These are phyloP conservation scores for Fusarium sp. DNA, from an alignment of 2,329 filamentous ascomycete species.

Conservation along the genomic window DNA sequence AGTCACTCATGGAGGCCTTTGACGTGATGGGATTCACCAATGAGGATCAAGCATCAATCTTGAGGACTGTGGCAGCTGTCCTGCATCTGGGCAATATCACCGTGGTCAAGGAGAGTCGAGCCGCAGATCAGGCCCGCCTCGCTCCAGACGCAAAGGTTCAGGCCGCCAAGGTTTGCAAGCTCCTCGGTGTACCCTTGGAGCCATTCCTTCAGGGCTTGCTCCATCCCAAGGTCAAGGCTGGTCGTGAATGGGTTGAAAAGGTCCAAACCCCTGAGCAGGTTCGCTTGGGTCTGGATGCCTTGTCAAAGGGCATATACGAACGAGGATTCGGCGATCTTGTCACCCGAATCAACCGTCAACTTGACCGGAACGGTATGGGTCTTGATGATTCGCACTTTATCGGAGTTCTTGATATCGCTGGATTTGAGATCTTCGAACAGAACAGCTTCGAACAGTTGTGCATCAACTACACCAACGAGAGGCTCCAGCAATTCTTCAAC, in stretches of 20 bases:
- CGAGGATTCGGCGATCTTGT: constrained; percentile 95
- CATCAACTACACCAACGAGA: constrained; percentile 99
- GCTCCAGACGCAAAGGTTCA: constrained; percentile 79
- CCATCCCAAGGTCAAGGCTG: constrained; percentile 94
- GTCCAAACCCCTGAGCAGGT: constrained; percentile 98
- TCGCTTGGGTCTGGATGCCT: constrained; percentile 86
- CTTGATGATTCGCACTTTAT: constrained; percentile 95
- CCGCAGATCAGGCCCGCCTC: constrained; percentile 90
- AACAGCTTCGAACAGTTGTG: constrained; percentile 99
- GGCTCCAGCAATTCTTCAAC: constrained; percentile 99
- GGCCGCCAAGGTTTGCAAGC: constrained; percentile 81
- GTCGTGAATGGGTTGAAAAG: constrained; percentile 98
- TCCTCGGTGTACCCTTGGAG: constrained; percentile 87
- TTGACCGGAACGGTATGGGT: constrained; percentile 86
- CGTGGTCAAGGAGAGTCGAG: constrained; percentile 89
- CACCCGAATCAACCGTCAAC: constrained; percentile 87
- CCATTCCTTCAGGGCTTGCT: constrained; percentile 89
- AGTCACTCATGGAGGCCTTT: constrained; percentile 90
- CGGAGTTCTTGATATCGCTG: constrained; percentile 97
- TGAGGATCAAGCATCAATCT: constrained; percentile 83
- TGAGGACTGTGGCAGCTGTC: constrained; percentile 90
- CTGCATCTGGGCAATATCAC: constrained; percentile 93
- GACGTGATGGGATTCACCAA: constrained; percentile 92
- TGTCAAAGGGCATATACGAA: constrained; percentile 98
- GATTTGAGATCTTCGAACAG: constrained; percentile 97